These are phyloP conservation scores for Phytophthora aleatoria DNA, from an alignment of 352 stramenopile genomes.

Conservation along the genomic window DNA sequence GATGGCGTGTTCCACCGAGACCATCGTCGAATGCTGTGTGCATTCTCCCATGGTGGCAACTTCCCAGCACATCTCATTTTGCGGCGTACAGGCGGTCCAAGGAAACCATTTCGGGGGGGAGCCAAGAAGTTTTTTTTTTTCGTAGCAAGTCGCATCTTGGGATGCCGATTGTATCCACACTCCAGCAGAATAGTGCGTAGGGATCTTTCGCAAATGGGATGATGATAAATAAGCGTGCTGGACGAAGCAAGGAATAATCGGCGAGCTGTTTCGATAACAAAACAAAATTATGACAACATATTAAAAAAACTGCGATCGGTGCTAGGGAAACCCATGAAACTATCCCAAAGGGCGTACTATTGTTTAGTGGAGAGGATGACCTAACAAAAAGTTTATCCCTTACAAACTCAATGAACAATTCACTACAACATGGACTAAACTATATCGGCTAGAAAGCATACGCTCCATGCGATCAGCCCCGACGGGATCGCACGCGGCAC, in stretches of 20 bases:
- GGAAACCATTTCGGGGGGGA: conserved; percentile 19
- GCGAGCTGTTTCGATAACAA: no score
- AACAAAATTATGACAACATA: no score
- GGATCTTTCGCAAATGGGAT: conserved; percentile 2
- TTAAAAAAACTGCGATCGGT: no score
- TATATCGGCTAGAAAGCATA: neutral
- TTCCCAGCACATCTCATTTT: neutral
- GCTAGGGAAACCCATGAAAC: no score
- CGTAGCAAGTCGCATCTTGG: conserved; percentile 2
- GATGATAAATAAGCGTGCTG: neutral
- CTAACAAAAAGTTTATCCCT: conserved; percentile 7
- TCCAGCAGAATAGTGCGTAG: neutral
- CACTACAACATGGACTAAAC: neutral
- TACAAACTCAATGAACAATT: neutral
- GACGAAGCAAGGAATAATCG: neutral
- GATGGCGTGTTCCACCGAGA: conserved; percentile 8
- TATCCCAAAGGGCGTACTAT: no score
- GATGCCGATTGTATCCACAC: neutral
- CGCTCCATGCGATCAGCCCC: conserved; percentile 9
- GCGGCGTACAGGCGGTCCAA: conserved; percentile 3
- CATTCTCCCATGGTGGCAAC: conserved; percentile 16
- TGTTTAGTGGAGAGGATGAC: neutral
- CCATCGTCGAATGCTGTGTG: conserved; percentile 5
- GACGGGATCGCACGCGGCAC: conserved; percentile 28
- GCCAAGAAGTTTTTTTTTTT: no score